Evolutionary conservation across 2,329 filamentous ascomycete genomes (phyloP), one percentile per base, ranked within the genome.

Genomic region (Talaromyces atroroseus): DNA sequence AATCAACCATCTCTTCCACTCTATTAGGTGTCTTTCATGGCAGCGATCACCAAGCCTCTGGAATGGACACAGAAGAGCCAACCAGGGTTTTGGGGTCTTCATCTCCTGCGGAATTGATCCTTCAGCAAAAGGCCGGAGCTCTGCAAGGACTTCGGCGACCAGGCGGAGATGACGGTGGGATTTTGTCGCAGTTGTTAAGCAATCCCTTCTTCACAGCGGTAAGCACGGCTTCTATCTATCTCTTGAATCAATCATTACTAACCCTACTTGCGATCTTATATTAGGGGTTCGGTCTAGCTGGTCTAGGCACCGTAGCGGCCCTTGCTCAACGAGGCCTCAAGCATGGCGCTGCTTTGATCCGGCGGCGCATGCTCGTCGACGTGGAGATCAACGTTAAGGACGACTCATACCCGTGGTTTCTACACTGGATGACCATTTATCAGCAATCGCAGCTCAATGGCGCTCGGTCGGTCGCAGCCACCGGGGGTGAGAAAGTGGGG

Each of bases 341-440:
- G 59, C 79, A 85, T 65, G 85, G 85, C 54, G 85, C 87, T n/a
- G 82, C 82, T 45, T 80, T 95, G 56, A 76, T 96, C 58, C 88
- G 90, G 50, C 86, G 88, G 53, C 89, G 92, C 49, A 84, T 99
- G 75, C 85, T 99, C 29, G 90, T 97, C 65, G 91, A 96, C 66
- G 85, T 99, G 66, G 94, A 99, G 74, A 96, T 99, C 72, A 92
- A 89, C 71, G 89, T 90, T 68, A 89, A 92, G 66, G 94, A 99
- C 74, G 85, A 90, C 46, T 92, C 92, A 1, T 99, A 97, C 70
- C 86, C 86, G 42, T 97, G 92, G 92, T 85, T 99, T 44, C 80
- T 99, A 10, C 87, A 92, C 62, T 99, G 94, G 92, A 88, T 99
- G 71, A 92, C 91, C 6, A 82, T 90, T 56, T 90, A 90, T 62